A percentile compares a stretch with the other conserved stretches of the same genome.
These are phyloP conservation scores for Gastrolobium bilobum DNA, from an alignment of 306 rosid genomes.

Conservation along the genomic window DNA sequence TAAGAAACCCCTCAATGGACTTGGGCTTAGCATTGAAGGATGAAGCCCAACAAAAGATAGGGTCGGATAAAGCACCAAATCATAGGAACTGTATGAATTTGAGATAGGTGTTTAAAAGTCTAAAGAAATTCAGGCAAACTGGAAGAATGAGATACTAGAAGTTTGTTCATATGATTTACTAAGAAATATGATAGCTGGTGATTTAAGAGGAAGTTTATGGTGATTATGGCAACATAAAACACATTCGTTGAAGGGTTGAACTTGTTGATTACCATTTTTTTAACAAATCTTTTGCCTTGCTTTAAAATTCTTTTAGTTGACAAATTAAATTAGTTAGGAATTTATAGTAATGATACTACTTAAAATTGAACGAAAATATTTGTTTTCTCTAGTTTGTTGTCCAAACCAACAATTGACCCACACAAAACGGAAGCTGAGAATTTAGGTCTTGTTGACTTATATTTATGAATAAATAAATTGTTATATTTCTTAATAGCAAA, in stretches of 20 bases:
- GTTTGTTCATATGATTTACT: no score
- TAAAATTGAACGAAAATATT: neutral
- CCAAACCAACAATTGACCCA: neutral
- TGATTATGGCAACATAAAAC: neutral
- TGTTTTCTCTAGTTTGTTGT: neutral
- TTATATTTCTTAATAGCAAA: neutral
- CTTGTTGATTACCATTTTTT: neutral
- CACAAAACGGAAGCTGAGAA: neutral
- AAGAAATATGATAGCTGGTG: no score
- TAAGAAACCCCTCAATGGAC: no score
- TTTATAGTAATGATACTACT: neutral
- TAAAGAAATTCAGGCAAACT: neutral
- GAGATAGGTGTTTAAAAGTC: no score
- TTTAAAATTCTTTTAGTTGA: neutral
- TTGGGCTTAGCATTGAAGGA: no score
- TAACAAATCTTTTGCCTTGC: neutral
- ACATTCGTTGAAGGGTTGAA: no score
- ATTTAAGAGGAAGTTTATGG: neutral
- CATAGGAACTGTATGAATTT: no score
- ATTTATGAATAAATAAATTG: neutral
- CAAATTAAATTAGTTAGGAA: neutral
- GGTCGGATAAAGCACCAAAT: no score
- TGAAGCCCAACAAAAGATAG: no score
- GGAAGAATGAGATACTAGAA: neutral
- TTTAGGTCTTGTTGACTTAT: neutral